Conservation (phyloP, 805 yeast genomes). For the Metschnikowia bowlesiae region DNA sequence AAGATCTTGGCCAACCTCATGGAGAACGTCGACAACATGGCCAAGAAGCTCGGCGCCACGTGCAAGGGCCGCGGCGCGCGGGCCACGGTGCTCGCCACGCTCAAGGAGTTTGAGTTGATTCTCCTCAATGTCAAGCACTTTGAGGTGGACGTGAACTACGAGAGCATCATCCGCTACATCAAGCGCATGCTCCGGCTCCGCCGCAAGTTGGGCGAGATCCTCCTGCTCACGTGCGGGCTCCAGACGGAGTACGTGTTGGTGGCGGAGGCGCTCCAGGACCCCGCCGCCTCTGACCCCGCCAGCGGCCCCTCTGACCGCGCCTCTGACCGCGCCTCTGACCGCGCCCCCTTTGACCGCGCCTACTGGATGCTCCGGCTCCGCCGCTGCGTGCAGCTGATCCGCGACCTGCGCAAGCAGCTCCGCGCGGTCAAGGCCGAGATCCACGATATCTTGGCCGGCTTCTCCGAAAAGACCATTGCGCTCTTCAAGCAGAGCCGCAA, state of each 20-base stretch:
- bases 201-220: conserved; percentile 2
- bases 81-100: background rate
- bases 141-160: conserved; percentile 1
- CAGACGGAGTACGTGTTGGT: conserved; percentile 4
- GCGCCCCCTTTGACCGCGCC: background rate
- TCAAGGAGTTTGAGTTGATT: conserved; percentile 2
- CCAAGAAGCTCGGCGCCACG: background rate
- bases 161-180: conserved; percentile 1
- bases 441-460: background rate
- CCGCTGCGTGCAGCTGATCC: background rate
- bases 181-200: conserved; percentile 3
- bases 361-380: background rate
- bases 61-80: background rate
- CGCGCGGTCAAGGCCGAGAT: background rate
- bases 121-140: conserved; percentile 2
- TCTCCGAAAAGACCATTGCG: background rate
- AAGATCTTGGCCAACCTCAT: conserved; percentile 3
- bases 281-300: background rate
- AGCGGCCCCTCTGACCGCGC: too few relatives aligned
- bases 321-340: too few relatives aligned
- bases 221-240: conserved; percentile 4
- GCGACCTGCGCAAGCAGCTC: background rate
- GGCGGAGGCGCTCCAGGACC: background rate
- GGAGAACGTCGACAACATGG: conserved; percentile 2
- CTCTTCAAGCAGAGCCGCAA: conserved; percentile 1